Evolutionary conservation across 2,329 filamentous ascomycete species (phyloP), one percentile per base, ranked within the genome.

Genomic region (Amphichorda felina): DNA sequence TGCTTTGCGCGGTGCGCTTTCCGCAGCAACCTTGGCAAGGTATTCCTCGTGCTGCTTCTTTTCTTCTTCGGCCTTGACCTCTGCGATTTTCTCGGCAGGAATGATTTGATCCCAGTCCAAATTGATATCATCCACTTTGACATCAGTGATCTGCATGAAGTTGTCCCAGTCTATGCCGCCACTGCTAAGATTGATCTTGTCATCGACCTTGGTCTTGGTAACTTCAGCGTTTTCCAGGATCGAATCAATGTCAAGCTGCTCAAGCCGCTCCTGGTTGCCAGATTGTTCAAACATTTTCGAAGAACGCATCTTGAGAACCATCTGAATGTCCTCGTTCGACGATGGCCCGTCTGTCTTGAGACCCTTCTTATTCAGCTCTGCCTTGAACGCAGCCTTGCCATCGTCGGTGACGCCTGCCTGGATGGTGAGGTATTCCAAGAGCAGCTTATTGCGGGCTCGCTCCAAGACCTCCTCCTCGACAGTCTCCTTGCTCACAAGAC

Each of bases 251-350:
- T 98, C 91, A 17, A 98, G 78, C 58, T 95, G 87, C 59, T 98
- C 91, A 5, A 98, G 70, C 54, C 94, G 91, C 61, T 89, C 82
- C 58, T 98, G 91, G 53, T 98, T 98, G 40, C 86, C 85, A 9
- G 84, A 91, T 56, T 95, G 89, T 59, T 96, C 89, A 47, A 98
- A 98, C 81, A 98, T 94, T 59, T 91, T 94, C 54, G 95, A 91
- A n/a, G 91, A 94, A 46, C 91, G 82, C 60, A 89, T 87, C 64
- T 96, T 96, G 51, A 98, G 72, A 40, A 98, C 94, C 56, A 84
- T 83, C 42, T 91, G 94, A 45, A 96, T 96, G 51, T 95, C 91
- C 44, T 94, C 89, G 1, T 85, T 85, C 3, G 86, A 93, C 40
- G 80, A 89, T 7, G 89, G 88, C 47, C 94, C 88, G 37, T 81